phyloP scores from a whole-genome alignment of 2,329 filamentous ascomycete genomes.

The Sclerotiophoma versabilis region DNA sequence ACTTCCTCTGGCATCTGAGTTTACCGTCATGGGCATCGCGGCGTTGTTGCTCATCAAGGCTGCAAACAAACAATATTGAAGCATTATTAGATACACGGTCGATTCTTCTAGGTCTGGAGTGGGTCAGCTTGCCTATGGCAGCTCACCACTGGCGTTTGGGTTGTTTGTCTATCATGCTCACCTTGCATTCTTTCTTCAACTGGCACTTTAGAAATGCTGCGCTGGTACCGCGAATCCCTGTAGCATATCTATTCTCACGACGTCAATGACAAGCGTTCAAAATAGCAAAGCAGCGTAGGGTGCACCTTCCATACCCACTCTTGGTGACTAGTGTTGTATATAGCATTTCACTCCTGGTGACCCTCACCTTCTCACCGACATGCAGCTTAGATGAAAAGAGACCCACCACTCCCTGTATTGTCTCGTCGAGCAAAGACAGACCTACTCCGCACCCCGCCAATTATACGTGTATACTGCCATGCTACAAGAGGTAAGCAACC shows the following conservation, averaged over 20 bases:
- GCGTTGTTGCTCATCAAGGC: slow-evolving; percentile 4
- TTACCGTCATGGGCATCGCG: not conserved
- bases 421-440: too few species aligned
- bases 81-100: slow-evolving; percentile 4
- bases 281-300: too few species aligned
- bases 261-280: slow-evolving; percentile 6
- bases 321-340: too few species aligned
- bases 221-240: not conserved
- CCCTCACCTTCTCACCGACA: too few species aligned
- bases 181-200: not conserved
- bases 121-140: slow-evolving; percentile 8
- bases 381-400: too few species aligned
- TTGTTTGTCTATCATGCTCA: not conserved
- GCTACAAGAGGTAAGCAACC: too few species aligned
- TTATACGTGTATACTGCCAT: too few species aligned
- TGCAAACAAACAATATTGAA: not conserved
- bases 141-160: slow-evolving; percentile 6
- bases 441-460: too few species aligned
- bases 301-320: too few species aligned
- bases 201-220: not conserved
- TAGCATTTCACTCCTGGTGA: too few species aligned
- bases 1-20: not conserved
- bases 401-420: too few species aligned
- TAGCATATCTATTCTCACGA: slow-evolving; percentile 14
- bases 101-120: not conserved